phyloP scores from a whole-genome alignment of 371 early-diverging fungal species.

The Enterocytospora artemiae region DNA sequence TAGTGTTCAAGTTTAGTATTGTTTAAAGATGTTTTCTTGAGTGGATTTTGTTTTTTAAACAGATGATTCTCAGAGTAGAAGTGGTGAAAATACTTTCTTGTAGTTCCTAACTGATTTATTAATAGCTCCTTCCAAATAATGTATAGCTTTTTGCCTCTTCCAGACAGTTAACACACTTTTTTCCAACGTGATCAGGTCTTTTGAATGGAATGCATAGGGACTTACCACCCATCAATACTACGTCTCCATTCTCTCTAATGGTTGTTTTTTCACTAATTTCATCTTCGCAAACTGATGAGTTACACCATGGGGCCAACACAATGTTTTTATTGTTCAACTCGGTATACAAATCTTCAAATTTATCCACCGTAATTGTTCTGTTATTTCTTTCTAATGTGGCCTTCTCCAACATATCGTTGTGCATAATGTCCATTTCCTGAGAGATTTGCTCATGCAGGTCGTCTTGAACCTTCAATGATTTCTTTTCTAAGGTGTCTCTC shows the following conservation, averaged over 20 bases:
- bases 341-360: constrained; percentile 81
- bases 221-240: constrained; percentile 95
- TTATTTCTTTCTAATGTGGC: constrained; percentile 72
- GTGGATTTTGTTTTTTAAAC: background rate
- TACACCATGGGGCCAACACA: constrained; percentile 88
- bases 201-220: constrained; percentile 91
- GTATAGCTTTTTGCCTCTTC: constrained; percentile 69
- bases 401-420: constrained; percentile 74
- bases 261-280: constrained; percentile 81
- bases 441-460: constrained; percentile 58
- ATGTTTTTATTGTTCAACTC: constrained; percentile 75
- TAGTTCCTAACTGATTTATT: constrained; percentile 35
- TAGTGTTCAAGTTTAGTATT: too few species aligned
- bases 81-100: background rate
- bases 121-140: constrained; percentile 81
- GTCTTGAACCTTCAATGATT: constrained; percentile 59
- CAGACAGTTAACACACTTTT: constrained; percentile 72
- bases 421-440: constrained; percentile 69
- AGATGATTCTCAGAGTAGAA: background rate
- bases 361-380: constrained; percentile 65
- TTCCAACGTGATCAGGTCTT: constrained; percentile 65
- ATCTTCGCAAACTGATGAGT: constrained; percentile 78
- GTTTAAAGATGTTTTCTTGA: too few species aligned
- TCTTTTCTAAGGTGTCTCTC: constrained; percentile 71
- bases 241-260: constrained; percentile 53